Conservation (phyloP, 2,329 filamentous ascomycete species). For the Ampelomyces quisqualis region DNA sequence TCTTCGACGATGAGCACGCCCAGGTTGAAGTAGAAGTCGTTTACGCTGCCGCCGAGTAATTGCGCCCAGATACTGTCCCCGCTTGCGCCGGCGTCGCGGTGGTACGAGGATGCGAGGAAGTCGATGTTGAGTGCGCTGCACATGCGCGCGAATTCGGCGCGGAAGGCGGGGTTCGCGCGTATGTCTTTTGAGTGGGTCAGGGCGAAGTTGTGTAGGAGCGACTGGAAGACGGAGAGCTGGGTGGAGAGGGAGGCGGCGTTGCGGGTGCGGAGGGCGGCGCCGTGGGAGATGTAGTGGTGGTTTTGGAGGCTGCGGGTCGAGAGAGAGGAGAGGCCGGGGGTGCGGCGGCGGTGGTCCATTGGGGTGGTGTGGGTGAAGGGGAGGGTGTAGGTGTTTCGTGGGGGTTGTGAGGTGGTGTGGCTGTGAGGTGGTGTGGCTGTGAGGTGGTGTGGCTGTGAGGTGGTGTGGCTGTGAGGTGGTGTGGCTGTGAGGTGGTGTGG, state of each 20-base stretch:
- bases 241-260: conserved; percentile 86
- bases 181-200: conserved; percentile 95
- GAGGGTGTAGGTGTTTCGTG: background rate
- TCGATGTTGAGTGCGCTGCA: conserved; percentile 96
- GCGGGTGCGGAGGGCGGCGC: conserved; percentile 77
- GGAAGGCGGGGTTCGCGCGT: conserved; percentile 89
- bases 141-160: conserved; percentile 97
- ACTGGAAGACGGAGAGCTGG: conserved; percentile 94
- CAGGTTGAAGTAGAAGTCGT: conserved; percentile 98
- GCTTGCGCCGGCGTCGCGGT: conserved; percentile 24
- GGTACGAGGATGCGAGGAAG: conserved; percentile 66
- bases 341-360: conserved; percentile 63
- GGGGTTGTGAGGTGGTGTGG: background rate
- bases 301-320: conserved; percentile 65
- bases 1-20: conserved; percentile 94
- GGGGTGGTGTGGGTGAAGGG: background rate
- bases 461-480: no score
- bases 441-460: no score
- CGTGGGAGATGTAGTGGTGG: conserved; percentile 88
- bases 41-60: conserved; percentile 84
- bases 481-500: no score
- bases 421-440: no score
- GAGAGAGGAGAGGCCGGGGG: conserved; percentile 79
- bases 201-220: conserved; percentile 90
- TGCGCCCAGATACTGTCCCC: conserved; percentile 84